phyloP scores from a whole-genome alignment of 1,284 basidiomycete species.

The Cutaneotrichosporon sp. region DNA sequence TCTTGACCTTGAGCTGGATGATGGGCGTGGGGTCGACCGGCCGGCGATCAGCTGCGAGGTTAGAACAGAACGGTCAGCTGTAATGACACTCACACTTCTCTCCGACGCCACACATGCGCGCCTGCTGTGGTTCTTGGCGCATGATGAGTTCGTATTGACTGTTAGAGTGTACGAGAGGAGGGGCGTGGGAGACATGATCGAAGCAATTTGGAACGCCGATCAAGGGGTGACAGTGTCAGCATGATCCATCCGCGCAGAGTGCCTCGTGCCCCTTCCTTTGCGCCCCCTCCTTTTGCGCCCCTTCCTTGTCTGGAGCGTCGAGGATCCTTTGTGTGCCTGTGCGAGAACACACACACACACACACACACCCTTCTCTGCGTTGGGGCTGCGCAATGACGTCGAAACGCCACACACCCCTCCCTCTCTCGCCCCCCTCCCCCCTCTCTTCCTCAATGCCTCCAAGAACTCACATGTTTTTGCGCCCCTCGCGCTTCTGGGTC shows the following conservation, averaged over 20 bases:
- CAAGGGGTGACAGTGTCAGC: constrained; percentile 4
- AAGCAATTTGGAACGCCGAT: neutral
- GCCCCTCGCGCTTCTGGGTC: constrained; percentile 30
- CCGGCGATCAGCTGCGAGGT: constrained; percentile 74
- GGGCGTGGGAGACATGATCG: neutral
- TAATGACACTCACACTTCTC: constrained; percentile 65
- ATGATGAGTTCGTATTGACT: constrained; percentile 78
- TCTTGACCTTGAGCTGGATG: constrained; percentile 86
- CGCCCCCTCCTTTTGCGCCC: no score
- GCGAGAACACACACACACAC: neutral
- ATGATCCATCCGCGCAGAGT: neutral
- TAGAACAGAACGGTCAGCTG: constrained; percentile 15
- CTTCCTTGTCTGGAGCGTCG: neutral
- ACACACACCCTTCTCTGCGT: no score
- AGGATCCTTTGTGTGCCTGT: neutral
- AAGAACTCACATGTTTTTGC: constrained; percentile 37
- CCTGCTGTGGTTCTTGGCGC: constrained; percentile 80
- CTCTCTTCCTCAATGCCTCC: neutral
- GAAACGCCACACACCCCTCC: neutral
- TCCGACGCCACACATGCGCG: constrained; percentile 88
- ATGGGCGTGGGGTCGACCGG: constrained; percentile 96
- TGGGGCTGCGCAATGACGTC: neutral
- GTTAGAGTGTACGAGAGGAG: no score
- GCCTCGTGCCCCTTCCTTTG: neutral
- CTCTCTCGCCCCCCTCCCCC: no score